A percentile compares a stretch with the other conserved stretches of the same genome.
Conservation (phyloP, 2,329 filamentous ascomycete species). For the Passalora sequoiae region DNA sequence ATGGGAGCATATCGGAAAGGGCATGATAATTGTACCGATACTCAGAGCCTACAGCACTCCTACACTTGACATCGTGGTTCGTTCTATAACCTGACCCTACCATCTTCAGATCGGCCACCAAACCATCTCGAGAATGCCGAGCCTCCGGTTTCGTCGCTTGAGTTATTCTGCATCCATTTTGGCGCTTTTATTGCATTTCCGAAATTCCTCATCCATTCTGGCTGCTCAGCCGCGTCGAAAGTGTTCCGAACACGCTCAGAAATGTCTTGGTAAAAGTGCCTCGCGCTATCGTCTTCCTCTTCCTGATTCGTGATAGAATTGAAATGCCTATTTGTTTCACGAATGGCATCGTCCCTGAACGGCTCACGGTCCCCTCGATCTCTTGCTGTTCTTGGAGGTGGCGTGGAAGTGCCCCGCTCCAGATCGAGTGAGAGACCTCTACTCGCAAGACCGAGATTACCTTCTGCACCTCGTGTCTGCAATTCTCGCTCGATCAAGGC, state of each 20-base stretch:
- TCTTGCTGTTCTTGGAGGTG: conserved; percentile 4
- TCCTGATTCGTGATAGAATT: conserved; percentile 39
- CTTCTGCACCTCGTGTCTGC: conserved; percentile 36
- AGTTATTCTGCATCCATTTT: conserved; percentile 68
- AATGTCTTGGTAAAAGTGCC: conserved; percentile 74
- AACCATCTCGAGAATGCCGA: conserved; percentile 31
- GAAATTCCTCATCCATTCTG: conserved; percentile 67
- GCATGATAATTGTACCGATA: background rate
- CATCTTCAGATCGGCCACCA: conserved; percentile 30
- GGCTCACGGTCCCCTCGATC: conserved; percentile 6
- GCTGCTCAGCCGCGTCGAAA: conserved; percentile 73
- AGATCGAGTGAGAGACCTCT: conserved; percentile 27
- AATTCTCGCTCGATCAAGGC: conserved; percentile 82
- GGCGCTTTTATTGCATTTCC: conserved; percentile 67
- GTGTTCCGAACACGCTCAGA: conserved; percentile 87
- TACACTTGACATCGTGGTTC: conserved; percentile 8
- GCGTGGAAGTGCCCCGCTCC: conserved; percentile 16
- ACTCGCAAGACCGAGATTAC: conserved; percentile 34
- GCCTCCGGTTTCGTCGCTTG: conserved; percentile 18
- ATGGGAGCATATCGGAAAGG: background rate
- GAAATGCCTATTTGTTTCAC: conserved; percentile 30
- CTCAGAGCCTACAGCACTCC: background rate
- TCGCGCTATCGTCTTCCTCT: conserved; percentile 58
- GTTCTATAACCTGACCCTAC: conserved; percentile 27
- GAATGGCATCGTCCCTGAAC: conserved; percentile 16